A percentile compares a stretch with the other conserved stretches of the same genome.
These are phyloP conservation scores for Yamagishiella unicocca DNA, from an alignment of 139 green algal genomes.

Conservation along the genomic window DNA sequence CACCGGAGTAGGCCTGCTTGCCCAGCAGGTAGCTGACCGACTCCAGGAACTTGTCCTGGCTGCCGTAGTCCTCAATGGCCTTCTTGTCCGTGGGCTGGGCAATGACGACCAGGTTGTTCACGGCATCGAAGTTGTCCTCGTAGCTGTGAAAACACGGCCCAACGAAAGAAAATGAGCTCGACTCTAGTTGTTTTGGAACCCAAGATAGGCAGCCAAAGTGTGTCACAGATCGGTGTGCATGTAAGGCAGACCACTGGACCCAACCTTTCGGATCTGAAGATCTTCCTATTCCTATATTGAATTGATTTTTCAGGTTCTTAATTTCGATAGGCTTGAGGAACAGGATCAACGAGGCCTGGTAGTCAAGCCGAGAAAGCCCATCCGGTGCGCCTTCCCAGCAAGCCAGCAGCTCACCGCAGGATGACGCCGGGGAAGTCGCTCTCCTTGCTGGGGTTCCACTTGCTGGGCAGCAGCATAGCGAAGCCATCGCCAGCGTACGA, in stretches of 20 bases:
- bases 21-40: constrained; percentile 86
- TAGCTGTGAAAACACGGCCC: too few species aligned
- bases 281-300: too few species aligned
- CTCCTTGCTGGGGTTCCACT: constrained; percentile 98
- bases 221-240: too few species aligned
- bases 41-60: constrained; percentile 92
- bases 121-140: constrained; percentile 96
- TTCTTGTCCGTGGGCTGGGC: constrained; percentile 79
- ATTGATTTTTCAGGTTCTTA: too few species aligned
- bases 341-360: too few species aligned
- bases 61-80: constrained; percentile 88
- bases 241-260: too few species aligned
- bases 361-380: too few species aligned
- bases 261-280: too few species aligned
- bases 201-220: too few species aligned
- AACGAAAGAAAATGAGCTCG: too few species aligned
- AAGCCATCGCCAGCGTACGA: constrained; percentile 95
- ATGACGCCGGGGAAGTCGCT: constrained; percentile 81
- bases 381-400: too few species aligned
- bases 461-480: constrained; percentile 91
- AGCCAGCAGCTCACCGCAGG: constrained; percentile 69
- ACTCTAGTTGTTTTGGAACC: neutral
- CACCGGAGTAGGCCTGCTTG: constrained; percentile 79
- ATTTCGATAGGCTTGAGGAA: too few species aligned
- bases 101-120: constrained; percentile 92